phyloP scores from a whole-genome alignment of 2,329 filamentous ascomycete species.

The Phoma sp. region DNA sequence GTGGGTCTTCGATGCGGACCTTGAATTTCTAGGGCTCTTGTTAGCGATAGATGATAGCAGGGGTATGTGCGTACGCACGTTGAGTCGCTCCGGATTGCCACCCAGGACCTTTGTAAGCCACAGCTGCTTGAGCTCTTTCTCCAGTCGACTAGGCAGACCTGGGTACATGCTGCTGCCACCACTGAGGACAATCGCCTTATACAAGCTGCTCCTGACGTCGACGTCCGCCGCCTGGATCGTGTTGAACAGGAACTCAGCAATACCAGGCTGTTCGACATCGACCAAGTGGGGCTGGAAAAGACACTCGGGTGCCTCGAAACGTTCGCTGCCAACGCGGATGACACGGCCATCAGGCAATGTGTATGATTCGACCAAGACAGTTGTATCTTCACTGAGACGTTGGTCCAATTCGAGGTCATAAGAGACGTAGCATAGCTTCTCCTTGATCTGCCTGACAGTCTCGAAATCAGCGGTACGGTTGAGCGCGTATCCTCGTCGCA shows the following conservation, averaged over 20 bases:
- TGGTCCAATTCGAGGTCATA: conserved; percentile 98
- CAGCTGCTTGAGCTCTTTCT: conserved; percentile 98
- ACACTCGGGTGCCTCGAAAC: conserved; percentile 97
- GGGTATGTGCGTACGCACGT: conserved; percentile 55
- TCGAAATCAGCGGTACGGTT: conserved; percentile 99
- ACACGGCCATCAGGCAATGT: conserved; percentile 95
- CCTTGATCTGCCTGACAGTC: conserved; percentile 97
- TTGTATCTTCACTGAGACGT: conserved; percentile 94
- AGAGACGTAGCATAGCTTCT: conserved; percentile 99
- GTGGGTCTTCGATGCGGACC: conserved; percentile 97
- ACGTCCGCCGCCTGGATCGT: conserved; percentile 97
- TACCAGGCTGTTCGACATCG: conserved; percentile 95
- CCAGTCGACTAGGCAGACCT: conserved; percentile 88
- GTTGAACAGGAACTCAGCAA: conserved; percentile 98
- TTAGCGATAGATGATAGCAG: conserved; percentile 27
- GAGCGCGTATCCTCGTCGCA: conserved; percentile 92
- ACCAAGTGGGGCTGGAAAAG: conserved; percentile 98
- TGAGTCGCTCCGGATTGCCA: conserved; percentile 90
- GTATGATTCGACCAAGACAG: conserved; percentile 95
- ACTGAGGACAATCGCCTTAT: conserved; percentile 96
- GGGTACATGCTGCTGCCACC: conserved; percentile 99
- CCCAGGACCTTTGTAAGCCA: conserved; percentile 92
- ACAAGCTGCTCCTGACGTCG: conserved; percentile 90
- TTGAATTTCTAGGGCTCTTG: conserved; percentile 81
- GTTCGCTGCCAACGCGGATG: conserved; percentile 93